Evolutionary conservation across 768 basidiomycete genomes (phyloP), one percentile per base, ranked within the genome.

Genomic region (Boletus rubroflammeus): DNA sequence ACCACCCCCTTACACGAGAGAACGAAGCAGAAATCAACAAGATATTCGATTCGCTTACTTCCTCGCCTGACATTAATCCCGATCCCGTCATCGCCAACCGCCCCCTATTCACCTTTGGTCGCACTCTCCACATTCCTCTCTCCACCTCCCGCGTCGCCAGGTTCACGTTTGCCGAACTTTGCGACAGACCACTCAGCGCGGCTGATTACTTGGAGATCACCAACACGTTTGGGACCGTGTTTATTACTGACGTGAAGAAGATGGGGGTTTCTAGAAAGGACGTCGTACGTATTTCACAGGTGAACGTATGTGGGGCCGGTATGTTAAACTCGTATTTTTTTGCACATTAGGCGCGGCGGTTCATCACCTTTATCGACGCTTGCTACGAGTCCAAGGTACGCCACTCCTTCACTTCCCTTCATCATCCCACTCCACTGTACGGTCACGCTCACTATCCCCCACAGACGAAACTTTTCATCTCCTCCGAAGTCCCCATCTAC

Each of bases 331-430:
- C n/a, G n/a, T 26, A 1, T 41, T 38, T 14, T 3, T 10, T 26
- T 36, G 17, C 15, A 21, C 32, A 0, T 45, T 21, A 91, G 90
- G 95, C 95, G 19, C 79, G 97, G 61, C 76, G 97, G 57, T 98
- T 99, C 68, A 99, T 99, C 66, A 95, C 95, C 1, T 98, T 98
- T 68, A 87, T 99, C 62, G 97, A 99, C 75, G 91, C 93, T 23
- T 95, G 93, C 65, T 96, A 96, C 63, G 93, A 96, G 68, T 93
- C 85, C 76, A 90, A 87, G 79, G 87, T 85, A 64, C 9, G 71
- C 55, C 21, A 25, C 14, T 6, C 39, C 9, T n/a, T 31, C 25
- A 14, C 17, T 45, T 48, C 38, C 5, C 19, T 31, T 8, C 11
- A 9, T n/a, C 19, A n/a, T 17, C 41, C 31, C 8, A 19, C 36